Evolutionary conservation across 2,329 filamentous ascomycete genomes (phyloP).

Genomic region (Penicillium sp.): DNA sequence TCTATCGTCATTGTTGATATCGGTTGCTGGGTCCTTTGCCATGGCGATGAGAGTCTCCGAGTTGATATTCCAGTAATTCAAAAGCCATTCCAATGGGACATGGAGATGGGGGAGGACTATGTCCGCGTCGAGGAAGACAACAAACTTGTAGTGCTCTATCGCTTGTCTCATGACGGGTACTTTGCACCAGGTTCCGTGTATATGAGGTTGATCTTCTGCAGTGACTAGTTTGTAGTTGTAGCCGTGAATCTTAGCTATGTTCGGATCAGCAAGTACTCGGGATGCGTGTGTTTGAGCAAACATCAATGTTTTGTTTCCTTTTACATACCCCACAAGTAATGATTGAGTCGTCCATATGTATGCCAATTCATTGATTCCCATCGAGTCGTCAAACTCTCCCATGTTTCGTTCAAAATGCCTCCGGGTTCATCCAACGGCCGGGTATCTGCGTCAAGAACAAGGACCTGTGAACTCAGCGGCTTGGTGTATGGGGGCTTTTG

Average conservation of each 20-base stretch:
- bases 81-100: conserved; percentile 50
- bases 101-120: conserved; percentile 44
- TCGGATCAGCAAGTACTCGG: not conserved
- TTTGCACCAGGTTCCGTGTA: conserved; percentile 51
- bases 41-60: conserved; percentile 46
- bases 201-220: conserved; percentile 42
- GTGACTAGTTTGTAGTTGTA: conserved; percentile 53
- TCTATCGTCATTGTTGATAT: conserved; percentile 39
- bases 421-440: conserved; percentile 11
- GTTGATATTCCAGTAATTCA: conserved; percentile 49
- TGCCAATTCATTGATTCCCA: not conserved
- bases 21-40: conserved; percentile 47
- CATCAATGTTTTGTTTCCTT: not conserved
- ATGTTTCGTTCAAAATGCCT: conserved; percentile 12
- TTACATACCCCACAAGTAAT: conserved; percentile 39
- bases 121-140: conserved; percentile 50
- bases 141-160: conserved; percentile 42
- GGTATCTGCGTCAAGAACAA: conserved; percentile 19
- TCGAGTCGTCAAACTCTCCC: not conserved
- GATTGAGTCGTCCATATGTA: conserved; percentile 36
- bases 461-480: conserved; percentile 10
- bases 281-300: not conserved
- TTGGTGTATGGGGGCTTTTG: conserved; percentile 2
- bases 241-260: conserved; percentile 46
- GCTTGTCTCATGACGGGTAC: conserved; percentile 42